Conservation (phyloP, 1,284 basidiomycete genomes). For the Microbotryum silenes-acaulis region DNA sequence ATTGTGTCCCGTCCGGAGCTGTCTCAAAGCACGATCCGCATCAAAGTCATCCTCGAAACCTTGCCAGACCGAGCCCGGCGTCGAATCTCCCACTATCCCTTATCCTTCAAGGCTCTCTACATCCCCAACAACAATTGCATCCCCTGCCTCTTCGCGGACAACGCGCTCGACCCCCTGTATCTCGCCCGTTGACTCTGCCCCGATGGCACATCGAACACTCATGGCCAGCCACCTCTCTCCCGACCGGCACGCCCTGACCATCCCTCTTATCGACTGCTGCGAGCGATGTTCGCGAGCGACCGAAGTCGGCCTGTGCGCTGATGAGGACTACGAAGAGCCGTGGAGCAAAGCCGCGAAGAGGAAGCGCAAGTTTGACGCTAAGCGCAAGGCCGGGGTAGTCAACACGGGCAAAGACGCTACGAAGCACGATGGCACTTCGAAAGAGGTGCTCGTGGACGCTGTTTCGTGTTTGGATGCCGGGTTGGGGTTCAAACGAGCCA, state of each 20-base stretch:
- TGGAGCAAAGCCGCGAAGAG: slow-evolving; percentile 5
- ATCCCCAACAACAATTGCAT: background rate
- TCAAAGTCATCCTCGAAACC: background rate
- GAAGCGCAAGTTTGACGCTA: background rate
- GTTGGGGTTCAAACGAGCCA: too few species aligned
- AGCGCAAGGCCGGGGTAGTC: too few species aligned
- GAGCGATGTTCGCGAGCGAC: slow-evolving; percentile 3
- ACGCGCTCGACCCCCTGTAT: background rate
- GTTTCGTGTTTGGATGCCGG: too few species aligned
- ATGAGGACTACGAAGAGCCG: background rate
- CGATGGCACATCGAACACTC: too few species aligned
- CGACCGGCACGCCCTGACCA: background rate
- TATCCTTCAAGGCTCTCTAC: background rate
- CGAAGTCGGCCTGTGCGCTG: slow-evolving; percentile 3
- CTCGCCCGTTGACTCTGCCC: too few species aligned
- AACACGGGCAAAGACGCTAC: too few species aligned
- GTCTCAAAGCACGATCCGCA: too few species aligned
- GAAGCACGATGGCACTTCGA: too few species aligned
- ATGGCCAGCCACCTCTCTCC: background rate
- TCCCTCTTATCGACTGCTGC: slow-evolving; percentile 16
- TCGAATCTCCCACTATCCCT: background rate
- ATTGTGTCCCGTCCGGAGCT: background rate
- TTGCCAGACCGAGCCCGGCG: background rate
- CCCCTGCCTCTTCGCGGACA: slow-evolving; percentile 3
- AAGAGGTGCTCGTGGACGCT: too few species aligned